Conservation (phyloP, 2,329 filamentous ascomycete genomes). For the Diplocarpon mali region DNA sequence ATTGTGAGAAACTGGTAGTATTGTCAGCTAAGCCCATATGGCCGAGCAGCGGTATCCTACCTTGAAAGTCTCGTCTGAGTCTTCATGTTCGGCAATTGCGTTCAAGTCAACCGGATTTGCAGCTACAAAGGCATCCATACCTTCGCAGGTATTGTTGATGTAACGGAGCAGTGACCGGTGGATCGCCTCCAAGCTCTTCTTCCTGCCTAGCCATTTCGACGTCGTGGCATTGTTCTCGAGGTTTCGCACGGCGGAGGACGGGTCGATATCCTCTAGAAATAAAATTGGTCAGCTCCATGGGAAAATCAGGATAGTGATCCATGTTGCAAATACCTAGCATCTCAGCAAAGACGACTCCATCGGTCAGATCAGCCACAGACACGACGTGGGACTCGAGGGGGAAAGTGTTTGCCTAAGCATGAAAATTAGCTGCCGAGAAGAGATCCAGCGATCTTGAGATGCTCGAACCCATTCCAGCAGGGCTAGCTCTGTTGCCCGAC, state of each 20-base stretch:
- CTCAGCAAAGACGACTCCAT: slow-evolving; percentile 26
- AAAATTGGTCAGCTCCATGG: slow-evolving; percentile 28
- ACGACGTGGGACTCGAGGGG: slow-evolving; percentile 22
- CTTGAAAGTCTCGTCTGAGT: slow-evolving; percentile 42
- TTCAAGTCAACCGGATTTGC: slow-evolving; percentile 43
- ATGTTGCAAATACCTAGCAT: slow-evolving; percentile 31
- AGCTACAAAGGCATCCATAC: slow-evolving; percentile 38
- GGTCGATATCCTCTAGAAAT: slow-evolving; percentile 45
- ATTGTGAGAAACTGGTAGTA: slow-evolving; percentile 46
- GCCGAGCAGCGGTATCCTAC: slow-evolving; percentile 24
- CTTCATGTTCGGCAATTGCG: slow-evolving; percentile 45
- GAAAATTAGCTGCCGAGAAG: slow-evolving; percentile 11
- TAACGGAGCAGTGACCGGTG: slow-evolving; percentile 45
- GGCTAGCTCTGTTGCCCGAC: slow-evolving; percentile 38
- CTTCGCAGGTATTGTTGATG: slow-evolving; percentile 40
- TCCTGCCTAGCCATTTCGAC: slow-evolving; percentile 31
- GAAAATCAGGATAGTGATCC: not conserved
- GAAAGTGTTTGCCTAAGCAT: slow-evolving; percentile 28
- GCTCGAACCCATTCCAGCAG: slow-evolving; percentile 43
- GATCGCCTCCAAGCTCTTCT: slow-evolving; percentile 41
- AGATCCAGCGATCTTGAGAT: slow-evolving; percentile 4
- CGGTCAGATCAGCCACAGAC: slow-evolving; percentile 26
- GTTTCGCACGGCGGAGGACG: slow-evolving; percentile 42
- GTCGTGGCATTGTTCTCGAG: slow-evolving; percentile 35
- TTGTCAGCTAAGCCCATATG: slow-evolving; percentile 17